These are phyloP conservation scores for Asterophora lycoperdoides DNA, from an alignment of 768 basidiomycete species.

Conservation along the genomic window DNA sequence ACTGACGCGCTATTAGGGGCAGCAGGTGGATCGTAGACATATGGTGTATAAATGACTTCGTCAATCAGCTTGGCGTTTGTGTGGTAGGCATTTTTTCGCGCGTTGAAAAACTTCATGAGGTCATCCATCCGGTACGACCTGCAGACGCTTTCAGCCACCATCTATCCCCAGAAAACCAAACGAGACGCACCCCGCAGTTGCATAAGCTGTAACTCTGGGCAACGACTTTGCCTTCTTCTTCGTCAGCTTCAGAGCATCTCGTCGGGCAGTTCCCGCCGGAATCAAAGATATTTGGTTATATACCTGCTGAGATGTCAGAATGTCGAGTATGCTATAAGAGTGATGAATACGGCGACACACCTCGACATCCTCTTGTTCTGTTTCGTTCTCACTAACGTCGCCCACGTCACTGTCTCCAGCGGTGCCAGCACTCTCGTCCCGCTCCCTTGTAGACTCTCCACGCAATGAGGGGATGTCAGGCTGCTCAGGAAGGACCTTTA, in stretches of 20 bases:
- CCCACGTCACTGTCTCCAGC: conserved; percentile 70
- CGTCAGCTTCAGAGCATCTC: conserved; percentile 85
- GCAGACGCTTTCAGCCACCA: conserved; percentile 1
- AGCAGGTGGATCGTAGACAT: conserved; percentile 62
- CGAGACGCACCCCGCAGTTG: conserved; percentile 73
- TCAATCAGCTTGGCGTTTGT: conserved; percentile 87
- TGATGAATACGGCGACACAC: conserved; percentile 29
- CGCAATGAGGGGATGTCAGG: conserved; percentile 45
- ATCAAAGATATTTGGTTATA: conserved; percentile 93
- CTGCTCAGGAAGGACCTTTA: conserved; percentile 86
- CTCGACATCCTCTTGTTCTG: conserved; percentile 59
- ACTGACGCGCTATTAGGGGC: conserved; percentile 26
- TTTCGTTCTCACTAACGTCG: conserved; percentile 59
- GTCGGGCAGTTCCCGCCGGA: conserved; percentile 88
- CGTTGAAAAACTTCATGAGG: conserved; percentile 85
- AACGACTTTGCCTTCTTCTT: conserved; percentile 93
- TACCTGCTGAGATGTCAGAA: conserved; percentile 43
- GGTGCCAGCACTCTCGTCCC: conserved; percentile 44
- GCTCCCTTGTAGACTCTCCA: conserved; percentile 30
- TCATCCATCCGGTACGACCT: conserved; percentile 90
- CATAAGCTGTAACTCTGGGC: conserved; percentile 94
- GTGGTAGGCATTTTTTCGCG: conserved; percentile 75
- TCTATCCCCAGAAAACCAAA: neutral
- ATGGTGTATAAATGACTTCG: conserved; percentile 92
- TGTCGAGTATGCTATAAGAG: neutral